Base-by-base conservation (phyloP, 495 filamentous ascomycete genomes). In the Hypoxylon lienhwacheense region DNA sequence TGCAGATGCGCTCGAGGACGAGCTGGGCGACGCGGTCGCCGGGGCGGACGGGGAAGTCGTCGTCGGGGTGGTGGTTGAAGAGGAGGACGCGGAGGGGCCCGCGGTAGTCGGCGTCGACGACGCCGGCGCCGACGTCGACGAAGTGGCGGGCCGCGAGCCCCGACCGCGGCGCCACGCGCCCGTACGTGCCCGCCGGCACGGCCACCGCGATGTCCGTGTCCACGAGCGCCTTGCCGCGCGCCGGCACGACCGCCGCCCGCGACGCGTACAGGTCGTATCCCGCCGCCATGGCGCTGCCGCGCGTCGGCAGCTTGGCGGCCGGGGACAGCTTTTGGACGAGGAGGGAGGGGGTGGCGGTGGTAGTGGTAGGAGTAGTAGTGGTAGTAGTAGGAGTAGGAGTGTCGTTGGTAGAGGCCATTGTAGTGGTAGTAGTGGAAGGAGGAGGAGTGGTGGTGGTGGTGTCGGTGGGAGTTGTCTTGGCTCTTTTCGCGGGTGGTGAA, bases 21-120 rank as follows among this genome's bases (percentile, higher is more conserved):
- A 98, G 78, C 79, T 98, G 93, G 47, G 93, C 93, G 63, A 97
- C 73, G 29, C 93, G 82, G 66, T 98, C 92, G 16, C 92, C 91
- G 64, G 82, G 84, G 70, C 85, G 85, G 53, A 98, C 79, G 42
- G 78, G 75, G 63, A 93, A 97, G 63, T 96, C 91, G 14, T 71
- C 75, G 10, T 93, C 91, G 10, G 77, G 77, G 71, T 95, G 77
- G 71, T 95, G 86, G 77, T 98, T 98, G 66, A 97, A 96, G 29
- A 98, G 79, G 61, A 98, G 76, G 15, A 98, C 86, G 77, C 91
- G 95, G 55, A 98, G 86, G 53, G 87, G 88, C 12, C 93, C 93
- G 17, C 93, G 82, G 77, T 98, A 98, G 69, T 98, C 93, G 5
- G 91, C 90, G 74, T 98, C 93, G 66, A 98, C 96, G 43, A 98